A percentile compares a stretch with the other conserved stretches of the same genome.
Evolutionary conservation across 257 asterid genomes (phyloP).

Genomic region (Avicennia marina): DNA sequence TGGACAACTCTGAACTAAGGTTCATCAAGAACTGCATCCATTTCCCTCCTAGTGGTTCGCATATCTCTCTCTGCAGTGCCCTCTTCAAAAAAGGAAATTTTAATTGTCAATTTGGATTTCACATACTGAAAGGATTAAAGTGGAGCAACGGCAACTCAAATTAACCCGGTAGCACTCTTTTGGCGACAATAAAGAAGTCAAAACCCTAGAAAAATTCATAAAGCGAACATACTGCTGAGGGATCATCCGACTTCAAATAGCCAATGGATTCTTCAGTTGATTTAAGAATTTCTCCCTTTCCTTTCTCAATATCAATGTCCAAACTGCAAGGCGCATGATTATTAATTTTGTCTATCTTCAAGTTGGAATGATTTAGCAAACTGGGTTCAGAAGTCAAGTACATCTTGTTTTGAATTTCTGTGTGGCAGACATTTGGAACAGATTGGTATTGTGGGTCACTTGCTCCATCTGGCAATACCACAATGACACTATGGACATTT

Average conservation of each 20-base stretch:
- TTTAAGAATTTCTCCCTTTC: constrained; percentile 44
- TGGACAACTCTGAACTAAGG: constrained; percentile 63
- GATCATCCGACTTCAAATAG: constrained; percentile 52
- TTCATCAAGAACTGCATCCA: constrained; percentile 75
- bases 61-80: constrained; percentile 62
- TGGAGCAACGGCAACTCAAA: too few species aligned
- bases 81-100: constrained; percentile 38
- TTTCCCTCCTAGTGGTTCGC: constrained; percentile 65
- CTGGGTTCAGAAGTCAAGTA: constrained; percentile 35
- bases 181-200: too few species aligned
- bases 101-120: constrained; percentile 4
- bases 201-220: too few species aligned
- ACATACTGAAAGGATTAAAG: too few species aligned
- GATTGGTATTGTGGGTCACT: constrained; percentile 21
- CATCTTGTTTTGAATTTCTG: constrained; percentile 38
- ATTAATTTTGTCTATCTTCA: constrained; percentile 42
- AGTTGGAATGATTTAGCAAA: constrained; percentile 32
- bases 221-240: constrained; percentile 53
- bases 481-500: constrained; percentile 26
- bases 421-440: constrained; percentile 15
- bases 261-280: constrained; percentile 35
- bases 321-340: constrained; percentile 33
- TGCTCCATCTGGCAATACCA: constrained; percentile 36
- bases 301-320: constrained; percentile 65
- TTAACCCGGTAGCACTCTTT: too few species aligned